These are phyloP conservation scores for Lipomyces anomalus DNA, from an alignment of 805 yeast species.

Conservation along the genomic window DNA sequence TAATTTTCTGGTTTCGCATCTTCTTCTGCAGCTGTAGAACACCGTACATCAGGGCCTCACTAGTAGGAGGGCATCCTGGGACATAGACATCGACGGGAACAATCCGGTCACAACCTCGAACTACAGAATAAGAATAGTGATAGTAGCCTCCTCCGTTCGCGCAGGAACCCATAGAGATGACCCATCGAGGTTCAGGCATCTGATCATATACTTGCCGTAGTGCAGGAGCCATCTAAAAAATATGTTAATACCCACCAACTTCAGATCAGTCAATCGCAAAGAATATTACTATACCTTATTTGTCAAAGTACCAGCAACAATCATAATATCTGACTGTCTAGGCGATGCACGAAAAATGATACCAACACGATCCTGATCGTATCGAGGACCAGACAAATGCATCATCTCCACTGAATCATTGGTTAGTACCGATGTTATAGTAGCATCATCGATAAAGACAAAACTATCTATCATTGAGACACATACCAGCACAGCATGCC, in stretches of 20 bases:
- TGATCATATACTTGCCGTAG: conserved; percentile 88
- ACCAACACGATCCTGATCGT: conserved; percentile 88
- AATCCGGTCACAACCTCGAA: conserved; percentile 82
- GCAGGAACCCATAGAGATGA: conserved; percentile 88
- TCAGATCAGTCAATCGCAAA: background rate
- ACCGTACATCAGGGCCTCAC: conserved; percentile 88
- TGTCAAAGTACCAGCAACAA: conserved; percentile 86
- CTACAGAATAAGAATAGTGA: conserved; percentile 83
- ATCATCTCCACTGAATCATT: conserved; percentile 65
- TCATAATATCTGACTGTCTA: conserved; percentile 86
- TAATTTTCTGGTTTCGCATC: conserved; percentile 75
- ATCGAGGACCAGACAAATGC: conserved; percentile 87
- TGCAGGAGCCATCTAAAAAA: conserved; percentile 71
- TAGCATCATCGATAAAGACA: no score
- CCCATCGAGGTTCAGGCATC: conserved; percentile 95
- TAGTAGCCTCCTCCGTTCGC: conserved; percentile 93
- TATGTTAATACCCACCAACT: background rate
- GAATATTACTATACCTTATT: conserved; percentile 42
- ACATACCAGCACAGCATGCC: conserved; percentile 70
- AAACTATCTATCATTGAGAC: no score
- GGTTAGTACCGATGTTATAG: background rate
- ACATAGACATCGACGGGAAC: conserved; percentile 87
- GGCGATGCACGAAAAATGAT: conserved; percentile 92
- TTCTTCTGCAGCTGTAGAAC: conserved; percentile 83
- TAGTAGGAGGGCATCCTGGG: conserved; percentile 90